Evolutionary conservation across 116 monocot genomes (phyloP), one percentile per base, ranked within the genome.

Genomic region (Zostera marina): DNA sequence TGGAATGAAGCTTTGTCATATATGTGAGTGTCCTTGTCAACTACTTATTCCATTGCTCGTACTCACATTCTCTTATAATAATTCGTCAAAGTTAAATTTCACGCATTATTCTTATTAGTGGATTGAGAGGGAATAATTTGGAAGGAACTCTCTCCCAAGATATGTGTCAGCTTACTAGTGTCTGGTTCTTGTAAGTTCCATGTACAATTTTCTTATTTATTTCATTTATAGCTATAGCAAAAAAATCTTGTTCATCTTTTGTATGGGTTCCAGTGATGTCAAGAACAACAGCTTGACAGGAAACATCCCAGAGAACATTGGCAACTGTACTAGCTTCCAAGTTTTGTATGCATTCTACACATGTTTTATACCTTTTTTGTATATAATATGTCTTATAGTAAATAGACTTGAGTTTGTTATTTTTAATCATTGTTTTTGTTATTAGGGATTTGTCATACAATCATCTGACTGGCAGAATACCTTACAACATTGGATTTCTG

Each of bases 1-100:
- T 96, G 96, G 89, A 96, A 88, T 72, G 96, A 96, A 74, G 89
- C 85, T 58, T 58, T 96, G 58, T 85, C 85, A 26, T 96, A 88
- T 58, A 22, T 96, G 96, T 96, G 24, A 85, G 85, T 67, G 44
- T 54, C 0, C 1, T 9, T 41, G 32, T 57, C 14, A 8, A 10
- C 15, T 8, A 7, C 38, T 38, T 52, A 16, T 52, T 14, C 8
- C n/a, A n/a, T n/a, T n/a, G n/a, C n/a, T n/a, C n/a, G 45, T 45
- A 26, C 4, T 12, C 12, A 2, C n/a, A 41, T 58, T 8, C 7
- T 12, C 17, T 8, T 58, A 58, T 32, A 32, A 32, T 32, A 3
- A 32, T 32, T 32, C 32, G 5, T 32, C 22, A 23, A 12, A 5
- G 44, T 65, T 4, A 32, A 32, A 32, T 32, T 2, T 32, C 5